Base-by-base conservation (phyloP, 2,329 filamentous ascomycete genomes). In the Pseudopyrenochaeta lycopersici region DNA sequence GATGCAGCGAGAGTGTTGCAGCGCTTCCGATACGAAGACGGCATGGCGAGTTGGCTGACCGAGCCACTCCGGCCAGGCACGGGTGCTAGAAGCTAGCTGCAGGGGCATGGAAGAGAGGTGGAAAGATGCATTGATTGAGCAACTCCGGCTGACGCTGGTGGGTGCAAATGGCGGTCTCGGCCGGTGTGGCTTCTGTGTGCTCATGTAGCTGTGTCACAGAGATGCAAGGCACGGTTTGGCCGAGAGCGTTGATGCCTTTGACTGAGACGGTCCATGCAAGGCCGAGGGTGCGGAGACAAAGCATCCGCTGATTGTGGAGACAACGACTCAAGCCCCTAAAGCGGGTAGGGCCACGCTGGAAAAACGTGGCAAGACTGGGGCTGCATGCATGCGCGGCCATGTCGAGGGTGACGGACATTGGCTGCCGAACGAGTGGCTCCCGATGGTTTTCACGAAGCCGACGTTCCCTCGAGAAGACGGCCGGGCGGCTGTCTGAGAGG, bases 301-400 rank as follows among this genome's bases (percentile, higher is more conserved):
- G 9, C 14, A 38, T 2, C 40, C 15, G 43, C 39, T 11, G 21
- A 10, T 5, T 2, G 40, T 27, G 40, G 40, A 27, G 40, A 42
- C 21, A 42, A 27, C 12, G 21, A 23, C 36, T 18, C 9, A 20
- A 39, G 20, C 11, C 14, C 3, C 20, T 10, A 30, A 11, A 30
- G 48, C 41, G 50, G 59, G 59, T 56, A 56, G 59, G 57, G 44
- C 56, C 58, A 49, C 54, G 54, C 56, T 62, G 32, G 31, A 18
- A 44, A 41, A 58, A 66, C 61, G 64, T 64, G 62, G 62, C 57
- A 52, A 46, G 36, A 42, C 50, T 58, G 62, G 52, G 55, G 53
- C 60, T 52, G 55, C 46, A 40, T 46, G 40, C 40, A n/a, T n/a
- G 21, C 40, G 14, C 12, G 49, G 14, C 49, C 32, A 54, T 43